These are phyloP conservation scores for Ormosia emarginata DNA, from an alignment of 306 rosid genomes.

Conservation along the genomic window DNA sequence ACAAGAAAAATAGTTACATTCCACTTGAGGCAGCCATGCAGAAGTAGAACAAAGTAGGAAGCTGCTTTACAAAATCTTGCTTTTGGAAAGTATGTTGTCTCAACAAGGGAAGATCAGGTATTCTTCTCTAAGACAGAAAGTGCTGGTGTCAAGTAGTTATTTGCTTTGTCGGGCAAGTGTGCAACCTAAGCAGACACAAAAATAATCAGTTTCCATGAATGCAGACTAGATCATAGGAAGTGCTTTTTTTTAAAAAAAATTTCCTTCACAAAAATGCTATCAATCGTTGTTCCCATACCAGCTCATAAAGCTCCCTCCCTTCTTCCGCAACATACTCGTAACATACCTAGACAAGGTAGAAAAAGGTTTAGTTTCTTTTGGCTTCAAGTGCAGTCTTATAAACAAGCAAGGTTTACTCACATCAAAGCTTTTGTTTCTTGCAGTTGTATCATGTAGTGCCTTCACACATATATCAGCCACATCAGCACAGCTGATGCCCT, in stretches of 20 bases:
- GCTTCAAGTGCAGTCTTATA: slow-evolving; percentile 8
- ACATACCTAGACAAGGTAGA: slow-evolving; percentile 60
- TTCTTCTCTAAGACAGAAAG: slow-evolving; percentile 90
- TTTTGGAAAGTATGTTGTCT: not conserved
- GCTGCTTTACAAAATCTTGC: not conserved
- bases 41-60: not conserved
- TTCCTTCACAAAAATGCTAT: not conserved
- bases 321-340: slow-evolving; percentile 86
- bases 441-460: slow-evolving; percentile 89
- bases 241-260: not conserved
- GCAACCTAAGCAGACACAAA: slow-evolving; percentile 65
- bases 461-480: slow-evolving; percentile 98
- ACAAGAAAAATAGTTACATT: slow-evolving; percentile 1
- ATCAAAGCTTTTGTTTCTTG: slow-evolving; percentile 98
- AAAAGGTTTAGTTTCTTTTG: slow-evolving; percentile 19
- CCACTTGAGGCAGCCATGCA: not conserved
- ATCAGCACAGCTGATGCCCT: slow-evolving; percentile 99
- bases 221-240: not conserved
- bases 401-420: slow-evolving; percentile 45
- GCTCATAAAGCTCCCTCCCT: slow-evolving; percentile 92
- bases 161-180: slow-evolving; percentile 97
- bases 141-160: slow-evolving; percentile 93
- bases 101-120: slow-evolving; percentile 48
- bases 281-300: slow-evolving; percentile 50
- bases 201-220: slow-evolving; percentile 11